A percentile compares a stretch with the other conserved stretches of the same genome.
Evolutionary conservation across 2,329 filamentous ascomycete species (phyloP).

Genomic region (Canariomyces notabilis): DNA sequence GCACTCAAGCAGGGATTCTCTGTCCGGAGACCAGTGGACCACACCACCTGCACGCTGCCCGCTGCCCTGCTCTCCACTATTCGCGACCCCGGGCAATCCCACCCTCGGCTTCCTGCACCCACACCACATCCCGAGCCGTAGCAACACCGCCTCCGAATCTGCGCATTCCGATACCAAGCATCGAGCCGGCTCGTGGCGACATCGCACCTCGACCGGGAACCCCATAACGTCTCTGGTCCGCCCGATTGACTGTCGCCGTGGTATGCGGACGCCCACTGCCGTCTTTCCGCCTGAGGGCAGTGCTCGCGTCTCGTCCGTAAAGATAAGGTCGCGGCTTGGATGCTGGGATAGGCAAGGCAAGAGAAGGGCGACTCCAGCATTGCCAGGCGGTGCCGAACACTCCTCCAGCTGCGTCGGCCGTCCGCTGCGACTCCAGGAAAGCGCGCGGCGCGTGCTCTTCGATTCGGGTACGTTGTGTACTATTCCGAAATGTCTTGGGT

Average conservation of each 20-base stretch:
- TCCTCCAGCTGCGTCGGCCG: not conserved
- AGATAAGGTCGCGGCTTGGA: slow-evolving; percentile 22
- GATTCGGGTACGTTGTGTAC: slow-evolving; percentile 6
- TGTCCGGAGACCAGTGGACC: not conserved
- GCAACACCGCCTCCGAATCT: slow-evolving; percentile 14
- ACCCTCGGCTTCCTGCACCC: slow-evolving; percentile 24
- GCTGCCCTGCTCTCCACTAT: slow-evolving; percentile 21
- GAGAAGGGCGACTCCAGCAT: slow-evolving; percentile 11
- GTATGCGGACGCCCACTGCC: slow-evolving; percentile 10
- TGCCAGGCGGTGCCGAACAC: slow-evolving; percentile 8
- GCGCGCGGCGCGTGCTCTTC: not conserved
- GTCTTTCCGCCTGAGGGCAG: slow-evolving; percentile 22
- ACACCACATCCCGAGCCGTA: slow-evolving; percentile 8
- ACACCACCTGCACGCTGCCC: slow-evolving; percentile 9
- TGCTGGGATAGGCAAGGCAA: slow-evolving; percentile 19
- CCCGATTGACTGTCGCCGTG: slow-evolving; percentile 9
- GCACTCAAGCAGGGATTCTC: not conserved
- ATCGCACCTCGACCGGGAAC: slow-evolving; percentile 11
- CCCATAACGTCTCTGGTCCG: not conserved
- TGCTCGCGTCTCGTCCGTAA: slow-evolving; percentile 19
- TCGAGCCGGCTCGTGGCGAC: slow-evolving; percentile 13
- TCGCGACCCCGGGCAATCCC: slow-evolving; percentile 24
- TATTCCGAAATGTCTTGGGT: no score
- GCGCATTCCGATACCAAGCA: slow-evolving; percentile 5
- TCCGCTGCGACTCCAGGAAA: not conserved